phyloP scores from a whole-genome alignment of 208 protist species.

The Acanthamoeba castellanii region DNA sequence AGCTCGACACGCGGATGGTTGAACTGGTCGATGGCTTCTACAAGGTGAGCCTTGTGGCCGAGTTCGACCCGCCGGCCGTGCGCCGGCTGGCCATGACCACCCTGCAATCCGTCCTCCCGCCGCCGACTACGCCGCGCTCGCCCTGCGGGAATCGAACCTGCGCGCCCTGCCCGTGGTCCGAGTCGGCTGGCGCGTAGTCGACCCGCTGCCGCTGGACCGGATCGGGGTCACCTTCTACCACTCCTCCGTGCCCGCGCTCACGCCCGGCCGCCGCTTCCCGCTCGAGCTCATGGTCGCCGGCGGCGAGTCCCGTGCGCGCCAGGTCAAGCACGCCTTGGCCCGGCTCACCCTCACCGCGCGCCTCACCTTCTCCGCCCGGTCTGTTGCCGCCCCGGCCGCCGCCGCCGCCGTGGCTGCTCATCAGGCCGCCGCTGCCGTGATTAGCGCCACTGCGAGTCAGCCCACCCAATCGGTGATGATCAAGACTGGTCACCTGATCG shows the following conservation, averaged over 20 bases:
- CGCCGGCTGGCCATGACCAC: not conserved
- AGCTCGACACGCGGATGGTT: not conserved
- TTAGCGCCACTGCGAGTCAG: too few species aligned
- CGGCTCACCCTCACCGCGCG: not conserved
- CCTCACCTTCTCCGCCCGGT: not conserved
- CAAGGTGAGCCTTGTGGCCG: constrained; percentile 4
- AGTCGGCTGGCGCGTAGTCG: not conserved
- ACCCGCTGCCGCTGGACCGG: not conserved
- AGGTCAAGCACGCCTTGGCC: not conserved
- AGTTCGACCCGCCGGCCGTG: not conserved
- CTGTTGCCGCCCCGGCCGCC: not conserved
- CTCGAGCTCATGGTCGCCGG: constrained; percentile 14
- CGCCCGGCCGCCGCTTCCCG: not conserved
- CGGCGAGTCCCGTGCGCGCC: not conserved
- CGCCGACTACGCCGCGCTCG: not conserved
- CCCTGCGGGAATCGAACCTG: not conserved
- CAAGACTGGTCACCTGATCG: not conserved
- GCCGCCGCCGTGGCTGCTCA: not conserved
- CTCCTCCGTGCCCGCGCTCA: not conserved
- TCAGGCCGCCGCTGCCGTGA: not conserved
- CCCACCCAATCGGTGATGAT: not conserved
- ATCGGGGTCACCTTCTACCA: not conserved
- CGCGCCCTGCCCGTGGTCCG: not conserved
- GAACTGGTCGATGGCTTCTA: not conserved
- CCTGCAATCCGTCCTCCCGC: not conserved